Percentiles rank a stretch among this genome's conserved stretches.
Conservation (phyloP, 2,329 filamentous ascomycete species). For the Ambrosiella beaveri region DNA sequence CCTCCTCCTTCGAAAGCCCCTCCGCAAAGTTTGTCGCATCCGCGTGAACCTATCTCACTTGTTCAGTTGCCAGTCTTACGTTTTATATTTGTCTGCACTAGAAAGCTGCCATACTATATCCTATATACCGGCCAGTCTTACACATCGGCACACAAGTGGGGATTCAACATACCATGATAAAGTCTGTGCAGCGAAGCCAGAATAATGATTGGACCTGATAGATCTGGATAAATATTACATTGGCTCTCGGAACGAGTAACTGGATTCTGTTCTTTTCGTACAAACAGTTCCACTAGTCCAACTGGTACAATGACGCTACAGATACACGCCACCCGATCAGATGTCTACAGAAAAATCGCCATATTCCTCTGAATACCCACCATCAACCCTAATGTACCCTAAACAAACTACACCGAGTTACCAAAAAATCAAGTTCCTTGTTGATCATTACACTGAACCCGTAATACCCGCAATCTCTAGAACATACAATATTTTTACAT, state of each 20-base stretch:
- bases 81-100: not conserved
- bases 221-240: too few species aligned
- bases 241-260: too few species aligned
- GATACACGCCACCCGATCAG: not conserved
- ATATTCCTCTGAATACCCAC: not conserved
- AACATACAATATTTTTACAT: not conserved
- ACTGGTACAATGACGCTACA: too few species aligned
- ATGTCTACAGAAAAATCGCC: not conserved
- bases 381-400: not conserved
- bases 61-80: not conserved
- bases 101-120: not conserved
- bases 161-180: not conserved
- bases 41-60: slow-evolving; percentile 45
- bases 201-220: not conserved
- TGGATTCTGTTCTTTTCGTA: too few species aligned
- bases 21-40: slow-evolving; percentile 57
- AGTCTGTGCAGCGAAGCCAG: not conserved
- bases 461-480: not conserved
- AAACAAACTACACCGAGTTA: not conserved
- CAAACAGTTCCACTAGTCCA: too few species aligned
- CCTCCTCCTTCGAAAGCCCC: slow-evolving; percentile 51
- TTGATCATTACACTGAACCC: not conserved
- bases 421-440: not conserved
- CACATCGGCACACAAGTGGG: not conserved
- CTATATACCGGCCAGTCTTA: not conserved